Percentiles rank a stretch among this genome's conserved stretches.
phyloP scores from a whole-genome alignment of 441 rosid genomes.

The Bocquillonia castaneifolia region DNA sequence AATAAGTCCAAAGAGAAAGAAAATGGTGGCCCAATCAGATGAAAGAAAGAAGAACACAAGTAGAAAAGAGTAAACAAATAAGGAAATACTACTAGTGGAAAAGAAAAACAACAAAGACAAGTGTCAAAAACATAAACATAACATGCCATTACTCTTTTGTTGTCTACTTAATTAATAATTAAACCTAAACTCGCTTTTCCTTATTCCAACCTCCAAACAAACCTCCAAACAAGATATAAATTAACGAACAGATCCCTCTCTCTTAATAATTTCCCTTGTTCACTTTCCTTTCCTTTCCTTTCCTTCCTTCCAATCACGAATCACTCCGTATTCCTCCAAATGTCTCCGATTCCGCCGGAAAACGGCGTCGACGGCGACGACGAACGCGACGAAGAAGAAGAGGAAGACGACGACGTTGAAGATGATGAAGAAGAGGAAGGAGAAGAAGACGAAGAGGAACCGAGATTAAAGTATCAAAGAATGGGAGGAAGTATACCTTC shows the following conservation, averaged over 20 bases:
- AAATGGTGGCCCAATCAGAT: conserved; percentile 16
- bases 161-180: conserved; percentile 40
- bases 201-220: neutral
- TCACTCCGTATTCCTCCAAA: conserved; percentile 35
- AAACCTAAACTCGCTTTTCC: neutral
- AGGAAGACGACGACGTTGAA: conserved; percentile 47
- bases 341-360: conserved; percentile 78
- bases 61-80: neutral
- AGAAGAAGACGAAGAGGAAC: conserved; percentile 84
- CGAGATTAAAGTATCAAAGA: conserved; percentile 91
- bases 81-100: conserved; percentile 10
- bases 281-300: neutral
- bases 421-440: conserved; percentile 52
- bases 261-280: conserved; percentile 7
- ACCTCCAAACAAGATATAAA: neutral
- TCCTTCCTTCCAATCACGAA: neutral
- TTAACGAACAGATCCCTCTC: conserved; percentile 18
- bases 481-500: conserved; percentile 93
- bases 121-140: conserved; percentile 36
- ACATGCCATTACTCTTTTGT: conserved; percentile 35
- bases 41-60: conserved; percentile 5
- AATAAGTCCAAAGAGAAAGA: neutral
- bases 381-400: conserved; percentile 57
- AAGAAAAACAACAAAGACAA: neutral
- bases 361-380: conserved; percentile 95